A percentile compares a stretch with the other conserved stretches of the same genome.
phyloP scores from a whole-genome alignment of 2,329 filamentous ascomycete species.

The Neonectria coccinea region DNA sequence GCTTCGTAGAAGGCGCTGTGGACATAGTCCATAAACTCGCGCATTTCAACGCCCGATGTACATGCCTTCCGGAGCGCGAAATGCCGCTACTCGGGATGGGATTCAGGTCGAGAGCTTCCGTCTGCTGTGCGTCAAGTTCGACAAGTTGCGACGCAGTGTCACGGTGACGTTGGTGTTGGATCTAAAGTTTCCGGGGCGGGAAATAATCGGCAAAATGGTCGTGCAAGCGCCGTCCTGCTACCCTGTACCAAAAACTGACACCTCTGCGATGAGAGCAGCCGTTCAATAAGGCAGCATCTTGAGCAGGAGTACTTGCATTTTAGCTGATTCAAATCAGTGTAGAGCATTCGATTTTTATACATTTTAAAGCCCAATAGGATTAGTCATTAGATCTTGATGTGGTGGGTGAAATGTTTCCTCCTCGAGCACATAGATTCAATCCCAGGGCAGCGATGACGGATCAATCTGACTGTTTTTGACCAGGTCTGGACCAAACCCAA shows the following conservation, averaged over 20 bases:
- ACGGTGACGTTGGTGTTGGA: constrained; percentile 8
- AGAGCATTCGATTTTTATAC: too few species aligned
- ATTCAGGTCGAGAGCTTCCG: constrained; percentile 4
- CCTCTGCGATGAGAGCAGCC: background rate
- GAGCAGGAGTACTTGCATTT: background rate
- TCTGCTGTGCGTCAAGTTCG: constrained; percentile 11
- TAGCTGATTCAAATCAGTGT: too few species aligned
- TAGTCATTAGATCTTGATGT: too few species aligned
- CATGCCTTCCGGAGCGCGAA: constrained; percentile 44
- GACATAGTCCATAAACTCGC: constrained; percentile 98
- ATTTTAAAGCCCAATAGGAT: too few species aligned
- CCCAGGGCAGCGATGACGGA: too few species aligned
- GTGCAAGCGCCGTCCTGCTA: background rate
- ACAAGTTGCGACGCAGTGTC: constrained; percentile 12
- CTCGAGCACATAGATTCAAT: too few species aligned
- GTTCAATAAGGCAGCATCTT: background rate
- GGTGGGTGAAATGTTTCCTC: too few species aligned
- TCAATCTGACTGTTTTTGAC: too few species aligned
- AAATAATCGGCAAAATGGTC: constrained; percentile 11
- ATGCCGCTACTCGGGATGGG: constrained; percentile 12
- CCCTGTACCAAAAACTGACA: background rate
- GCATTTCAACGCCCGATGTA: constrained; percentile 68
- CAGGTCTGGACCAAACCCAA: too few species aligned
- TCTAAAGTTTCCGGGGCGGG: background rate
- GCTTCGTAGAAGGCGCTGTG: constrained; percentile 89